Evolutionary conservation across 352 stramenopile genomes (phyloP).

Genomic region (Phytopythium chamaehyphon): DNA sequence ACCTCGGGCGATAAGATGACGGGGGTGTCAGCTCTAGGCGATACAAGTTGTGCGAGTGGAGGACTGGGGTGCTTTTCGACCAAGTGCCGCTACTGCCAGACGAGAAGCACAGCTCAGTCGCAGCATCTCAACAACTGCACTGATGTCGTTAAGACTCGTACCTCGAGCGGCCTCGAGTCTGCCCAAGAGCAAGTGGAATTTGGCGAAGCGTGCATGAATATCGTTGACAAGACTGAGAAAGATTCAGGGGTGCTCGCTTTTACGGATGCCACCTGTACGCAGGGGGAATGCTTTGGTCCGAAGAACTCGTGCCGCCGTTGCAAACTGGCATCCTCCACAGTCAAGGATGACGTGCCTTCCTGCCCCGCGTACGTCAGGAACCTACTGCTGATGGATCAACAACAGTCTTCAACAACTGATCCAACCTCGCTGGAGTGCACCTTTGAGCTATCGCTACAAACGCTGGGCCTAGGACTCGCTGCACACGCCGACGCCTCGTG

Average conservation of each 20-base stretch:
- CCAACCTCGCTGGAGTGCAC: constrained; percentile 1
- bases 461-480: background rate
- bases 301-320: background rate
- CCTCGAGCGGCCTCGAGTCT: background rate
- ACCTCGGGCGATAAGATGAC: background rate
- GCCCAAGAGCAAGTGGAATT: background rate
- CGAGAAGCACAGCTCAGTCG: constrained; percentile 11
- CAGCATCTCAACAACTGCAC: constrained; percentile 8
- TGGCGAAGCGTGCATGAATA: background rate
- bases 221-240: background rate
- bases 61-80: background rate
- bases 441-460: constrained; percentile 1
- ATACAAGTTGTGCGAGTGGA: background rate
- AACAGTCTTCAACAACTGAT: background rate
- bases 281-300: background rate
- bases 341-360: background rate
- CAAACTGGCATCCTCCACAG: background rate
- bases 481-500: background rate
- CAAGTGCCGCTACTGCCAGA: constrained; percentile 3
- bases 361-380: background rate
- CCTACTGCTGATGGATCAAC: background rate
- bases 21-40: background rate
- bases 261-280: background rate
- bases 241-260: background rate
- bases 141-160: background rate